Base-by-base conservation (phyloP, 257 asterid genomes). In the Perilla frutescens region DNA sequence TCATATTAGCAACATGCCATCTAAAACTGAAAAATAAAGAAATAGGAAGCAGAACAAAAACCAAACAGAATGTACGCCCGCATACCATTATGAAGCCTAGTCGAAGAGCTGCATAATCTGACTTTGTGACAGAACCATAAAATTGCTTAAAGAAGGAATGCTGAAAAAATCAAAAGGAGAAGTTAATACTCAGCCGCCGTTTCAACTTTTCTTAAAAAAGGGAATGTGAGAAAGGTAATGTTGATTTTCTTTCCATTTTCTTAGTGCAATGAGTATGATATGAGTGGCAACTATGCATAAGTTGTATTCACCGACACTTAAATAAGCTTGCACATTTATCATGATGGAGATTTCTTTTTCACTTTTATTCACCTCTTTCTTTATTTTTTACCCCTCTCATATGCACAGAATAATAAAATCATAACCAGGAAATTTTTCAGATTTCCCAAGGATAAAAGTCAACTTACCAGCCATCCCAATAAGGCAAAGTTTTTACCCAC, bases 91-190 rank as follows among this genome's bases (percentile, higher is more conserved):
- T 90, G 85, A 95, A 95, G 67, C 99, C 99, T 72, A 87, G 64
- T 70, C 99, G 86, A 31, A 95, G 96, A 47, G 97, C 95, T 47
- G 71, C 74, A 77, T 92, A 95, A 83, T 95, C 99, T 53, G 97
- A 80, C 77, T 87, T 90, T 72, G 97, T 95, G 62, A 95, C 98
- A 50, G 98, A 92, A 61, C 88, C 98, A 81, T 87, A 87, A 77
- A 95, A 92, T 81, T 95, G 99, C 85, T 95, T 95, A 6, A 80
- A 74, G 83, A 95, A 95, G 43, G 92, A 82, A n/a, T 95, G 96
- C 97, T 95, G 97, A 80, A 80, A 74, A 15, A 66, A 49, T 67
- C 45, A 56, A 66, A 56, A 48, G 49, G 4, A 62, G 41, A 68
- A 80, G 58, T 63, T 29, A 66, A 53, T 11, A 50, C 15, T 37